These are phyloP conservation scores for Lunasporangiospora selenospora DNA, from an alignment of 192 early-diverging fungal genomes.

Conservation along the genomic window DNA sequence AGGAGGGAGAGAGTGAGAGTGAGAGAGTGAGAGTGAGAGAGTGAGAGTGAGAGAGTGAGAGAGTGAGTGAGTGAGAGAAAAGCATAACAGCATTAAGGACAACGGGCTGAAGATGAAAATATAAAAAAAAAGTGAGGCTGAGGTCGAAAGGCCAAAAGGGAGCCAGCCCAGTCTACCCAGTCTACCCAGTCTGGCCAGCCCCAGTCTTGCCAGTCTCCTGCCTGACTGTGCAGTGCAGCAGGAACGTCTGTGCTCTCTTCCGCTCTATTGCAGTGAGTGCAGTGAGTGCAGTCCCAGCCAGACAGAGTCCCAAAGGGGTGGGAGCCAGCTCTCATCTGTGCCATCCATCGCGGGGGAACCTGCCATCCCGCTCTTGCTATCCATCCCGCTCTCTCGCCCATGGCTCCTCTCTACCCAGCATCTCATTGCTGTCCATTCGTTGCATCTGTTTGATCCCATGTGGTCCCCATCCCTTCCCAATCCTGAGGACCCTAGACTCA, in stretches of 20 bases:
- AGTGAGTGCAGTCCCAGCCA: too few species aligned
- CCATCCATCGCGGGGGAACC: too few species aligned
- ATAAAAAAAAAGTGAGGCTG: not conserved
- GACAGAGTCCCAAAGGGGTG: too few species aligned
- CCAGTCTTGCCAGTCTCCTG: not conserved
- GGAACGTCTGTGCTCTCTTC: too few species aligned
- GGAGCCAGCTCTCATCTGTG: too few species aligned
- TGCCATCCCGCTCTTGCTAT: too few species aligned
- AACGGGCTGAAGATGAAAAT: too few species aligned
- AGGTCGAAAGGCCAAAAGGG: not conserved
- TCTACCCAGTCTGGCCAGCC: not conserved
- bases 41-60: not conserved
- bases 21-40: not conserved
- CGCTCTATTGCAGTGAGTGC: too few species aligned
- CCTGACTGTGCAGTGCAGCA: conserved; percentile 1
- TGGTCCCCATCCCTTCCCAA: not conserved
- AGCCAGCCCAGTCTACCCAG: not conserved
- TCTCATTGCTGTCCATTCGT: not conserved
- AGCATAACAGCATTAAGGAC: too few species aligned
- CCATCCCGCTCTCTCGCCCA: too few species aligned
- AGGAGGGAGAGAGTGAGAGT: conserved; percentile 2
- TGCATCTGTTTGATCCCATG: not conserved
- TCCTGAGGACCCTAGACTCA: not conserved
- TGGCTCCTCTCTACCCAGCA: too few species aligned
- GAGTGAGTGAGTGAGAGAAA: not conserved